Percentiles rank a stretch among this genome's conserved stretches.
phyloP scores from a whole-genome alignment of 1,284 basidiomycete genomes.

The Golubevia sp. region DNA sequence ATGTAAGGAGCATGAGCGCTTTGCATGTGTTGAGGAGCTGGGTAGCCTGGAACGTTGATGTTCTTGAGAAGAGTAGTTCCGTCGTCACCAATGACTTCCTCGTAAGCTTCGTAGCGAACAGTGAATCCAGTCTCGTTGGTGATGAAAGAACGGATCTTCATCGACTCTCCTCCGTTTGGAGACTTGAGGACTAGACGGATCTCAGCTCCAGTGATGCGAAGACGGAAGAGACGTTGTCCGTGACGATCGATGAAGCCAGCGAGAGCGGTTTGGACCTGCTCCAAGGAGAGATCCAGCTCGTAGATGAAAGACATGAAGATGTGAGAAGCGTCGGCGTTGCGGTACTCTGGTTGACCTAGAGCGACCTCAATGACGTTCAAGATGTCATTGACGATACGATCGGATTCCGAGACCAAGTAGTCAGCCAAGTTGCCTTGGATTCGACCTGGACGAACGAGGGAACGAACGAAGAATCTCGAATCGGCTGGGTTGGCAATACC shows the following conservation, averaged over 20 bases:
- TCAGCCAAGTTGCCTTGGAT: conserved; percentile 89
- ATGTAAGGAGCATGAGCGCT: conserved; percentile 70
- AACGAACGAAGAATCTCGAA: conserved; percentile 96
- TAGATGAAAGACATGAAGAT: conserved; percentile 90
- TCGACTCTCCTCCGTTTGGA: conserved; percentile 80
- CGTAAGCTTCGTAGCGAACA: conserved; percentile 98
- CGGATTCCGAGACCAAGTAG: conserved; percentile 97
- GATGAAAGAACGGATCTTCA: conserved; percentile 94
- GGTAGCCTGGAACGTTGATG: conserved; percentile 41
- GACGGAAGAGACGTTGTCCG: conserved; percentile 94
- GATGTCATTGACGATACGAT: conserved; percentile 90
- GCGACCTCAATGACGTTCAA: conserved; percentile 83
- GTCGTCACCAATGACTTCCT: conserved; percentile 94
- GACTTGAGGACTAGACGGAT: conserved; percentile 94
- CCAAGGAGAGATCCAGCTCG: conserved; percentile 90
- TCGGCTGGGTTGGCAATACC: conserved; percentile 95
- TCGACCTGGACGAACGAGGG: conserved; percentile 91
- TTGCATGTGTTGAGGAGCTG: conserved; percentile 17
- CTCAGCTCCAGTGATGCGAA: conserved; percentile 96
- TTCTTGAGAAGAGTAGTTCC: conserved; percentile 86
- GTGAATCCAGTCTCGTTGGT: conserved; percentile 99
- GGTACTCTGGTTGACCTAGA: conserved; percentile 51
- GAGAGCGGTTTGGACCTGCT: conserved; percentile 92
- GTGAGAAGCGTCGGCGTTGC: conserved; percentile 57
- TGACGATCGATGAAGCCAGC: conserved; percentile 98